A percentile compares a stretch with the other conserved stretches of the same genome.
phyloP scores from a whole-genome alignment of 2,329 filamentous ascomycete genomes.

The Cryphonectria radicalis region DNA sequence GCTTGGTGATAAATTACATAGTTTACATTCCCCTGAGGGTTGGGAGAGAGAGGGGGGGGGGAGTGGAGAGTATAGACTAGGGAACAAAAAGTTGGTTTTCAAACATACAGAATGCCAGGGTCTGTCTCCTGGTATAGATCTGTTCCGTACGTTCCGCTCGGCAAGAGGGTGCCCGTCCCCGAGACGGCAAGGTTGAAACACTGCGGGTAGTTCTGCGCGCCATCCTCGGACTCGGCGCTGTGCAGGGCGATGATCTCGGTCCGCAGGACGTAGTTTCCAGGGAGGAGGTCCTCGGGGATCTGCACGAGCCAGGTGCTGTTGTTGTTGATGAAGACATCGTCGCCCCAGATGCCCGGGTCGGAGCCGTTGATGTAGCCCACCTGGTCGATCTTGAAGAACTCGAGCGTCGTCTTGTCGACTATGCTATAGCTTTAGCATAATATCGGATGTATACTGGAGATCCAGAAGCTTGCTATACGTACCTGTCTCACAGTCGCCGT shows the following conservation, averaged over 20 bases:
- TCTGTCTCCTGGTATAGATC: slow-evolving; percentile 56
- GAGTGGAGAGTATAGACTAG: too few relatives aligned
- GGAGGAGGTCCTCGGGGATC: slow-evolving; percentile 44
- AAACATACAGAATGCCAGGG: slow-evolving; percentile 49
- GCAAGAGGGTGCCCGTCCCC: slow-evolving; percentile 42
- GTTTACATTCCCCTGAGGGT: too few relatives aligned
- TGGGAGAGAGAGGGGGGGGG: too few relatives aligned
- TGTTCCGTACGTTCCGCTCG: slow-evolving; percentile 53
- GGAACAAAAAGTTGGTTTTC: too few relatives aligned
- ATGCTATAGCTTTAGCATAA: too few relatives aligned
- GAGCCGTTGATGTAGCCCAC: slow-evolving; percentile 35
- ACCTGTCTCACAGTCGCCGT: slow-evolving; percentile 39
- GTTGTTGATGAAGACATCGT: slow-evolving; percentile 47
- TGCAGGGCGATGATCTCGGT: slow-evolving; percentile 53
- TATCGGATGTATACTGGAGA: too few relatives aligned
- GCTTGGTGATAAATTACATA: too few relatives aligned
- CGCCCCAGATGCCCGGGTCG: slow-evolving; percentile 41
- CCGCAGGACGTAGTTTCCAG: slow-evolving; percentile 51
- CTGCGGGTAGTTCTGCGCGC: slow-evolving; percentile 54
- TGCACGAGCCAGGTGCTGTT: slow-evolving; percentile 51
- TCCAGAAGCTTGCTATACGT: too few relatives aligned
- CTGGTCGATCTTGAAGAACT: slow-evolving; percentile 44
- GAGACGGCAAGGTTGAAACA: slow-evolving; percentile 58
- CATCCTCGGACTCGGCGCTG: slow-evolving; percentile 41
- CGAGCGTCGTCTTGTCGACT: slow-evolving; percentile 41